Evolutionary conservation across 2,329 filamentous ascomycete genomes (phyloP), one percentile per base, ranked within the genome.

Genomic region (Calonectria honghensis): DNA sequence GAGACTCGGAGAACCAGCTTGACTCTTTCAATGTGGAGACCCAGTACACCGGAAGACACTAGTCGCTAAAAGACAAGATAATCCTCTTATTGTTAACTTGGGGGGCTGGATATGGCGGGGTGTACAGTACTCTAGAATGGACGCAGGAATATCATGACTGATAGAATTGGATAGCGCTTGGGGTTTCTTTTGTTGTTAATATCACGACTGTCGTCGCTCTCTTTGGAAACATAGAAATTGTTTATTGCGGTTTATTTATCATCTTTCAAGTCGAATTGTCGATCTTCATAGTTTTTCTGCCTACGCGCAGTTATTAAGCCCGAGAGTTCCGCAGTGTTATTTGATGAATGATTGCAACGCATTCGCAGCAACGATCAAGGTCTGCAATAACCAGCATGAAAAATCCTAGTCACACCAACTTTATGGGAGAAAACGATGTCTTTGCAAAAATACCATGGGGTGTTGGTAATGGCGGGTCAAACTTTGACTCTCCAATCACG

Each of bases 1-100:
- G 24, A 29, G 61, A 65, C 61, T 65, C 61, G 27, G 61, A 65
- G 31, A 65, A 65, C 20, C 61, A 65, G 41, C 41, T 65, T 13
- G 41, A 65, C 27, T 24, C 61, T 6, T 41, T 63, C 16, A 39
- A 63, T 18, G 24, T 41, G 2, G 57, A 63, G n/a, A 63, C 57
- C 27, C 35, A 27, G 39, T 63, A 63, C 57, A 63, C 37, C 6
- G 57, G 57, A 20, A 2, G n/a, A 29, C 20, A 10, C 1, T n/a
- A 41, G 37, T 4, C 3, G n/a, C 6, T 4, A 10, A 4, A n/a
- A 18, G 57, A 13, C 6, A 61, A 27, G 7, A 16, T 4, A 37
- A 3, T 27, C 14, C 13, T 6, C 10, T 29, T 7, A 24, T 16
- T 16, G 35, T 5, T 13, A 13, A 24, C 5, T 39, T 45, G 16